Percentiles rank a stretch among this genome's conserved stretches.
Conservation (phyloP, 495 filamentous ascomycete genomes). For the Neurospora sp. region DNA sequence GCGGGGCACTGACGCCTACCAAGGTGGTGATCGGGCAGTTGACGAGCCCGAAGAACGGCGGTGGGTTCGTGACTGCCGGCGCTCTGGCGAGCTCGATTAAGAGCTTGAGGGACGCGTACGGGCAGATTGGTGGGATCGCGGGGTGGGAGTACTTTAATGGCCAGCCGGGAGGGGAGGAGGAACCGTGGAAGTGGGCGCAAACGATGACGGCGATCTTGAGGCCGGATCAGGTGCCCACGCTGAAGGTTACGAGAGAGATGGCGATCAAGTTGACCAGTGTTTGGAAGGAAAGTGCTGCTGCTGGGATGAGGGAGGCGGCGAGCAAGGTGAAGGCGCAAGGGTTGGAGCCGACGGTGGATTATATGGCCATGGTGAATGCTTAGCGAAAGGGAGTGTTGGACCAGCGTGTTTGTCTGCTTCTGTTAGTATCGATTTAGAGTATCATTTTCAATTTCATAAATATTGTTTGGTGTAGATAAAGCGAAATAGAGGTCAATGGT, state of each 20-base stretch:
- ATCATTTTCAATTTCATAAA: background rate
- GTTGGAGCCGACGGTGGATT: constrained; percentile 15
- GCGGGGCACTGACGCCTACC: constrained; percentile 50
- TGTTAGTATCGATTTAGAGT: background rate
- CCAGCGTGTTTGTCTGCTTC: background rate
- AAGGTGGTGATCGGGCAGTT: constrained; percentile 65
- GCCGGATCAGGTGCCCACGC: constrained; percentile 7
- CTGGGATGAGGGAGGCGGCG: background rate
- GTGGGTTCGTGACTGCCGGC: constrained; percentile 25
- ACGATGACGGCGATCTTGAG: constrained; percentile 46
- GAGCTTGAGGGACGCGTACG: constrained; percentile 40
- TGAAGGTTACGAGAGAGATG: constrained; percentile 13
- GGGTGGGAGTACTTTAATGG: constrained; percentile 85
- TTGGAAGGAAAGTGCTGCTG: constrained; percentile 11
- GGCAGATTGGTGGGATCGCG: constrained; percentile 69
- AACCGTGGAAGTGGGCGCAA: constrained; percentile 66
- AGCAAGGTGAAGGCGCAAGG: background rate
- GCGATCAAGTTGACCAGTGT: constrained; percentile 7
- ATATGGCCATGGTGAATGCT: constrained; percentile 19
- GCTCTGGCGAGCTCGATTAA: constrained; percentile 29
- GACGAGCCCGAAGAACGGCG: constrained; percentile 61
- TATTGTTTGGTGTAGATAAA: background rate
- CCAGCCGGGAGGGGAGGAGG: constrained; percentile 42
- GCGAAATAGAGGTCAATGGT: background rate
- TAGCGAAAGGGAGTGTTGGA: background rate